Base-by-base conservation (phyloP, 2,329 filamentous ascomycete genomes). In the Colletotrichum cordylinicola region DNA sequence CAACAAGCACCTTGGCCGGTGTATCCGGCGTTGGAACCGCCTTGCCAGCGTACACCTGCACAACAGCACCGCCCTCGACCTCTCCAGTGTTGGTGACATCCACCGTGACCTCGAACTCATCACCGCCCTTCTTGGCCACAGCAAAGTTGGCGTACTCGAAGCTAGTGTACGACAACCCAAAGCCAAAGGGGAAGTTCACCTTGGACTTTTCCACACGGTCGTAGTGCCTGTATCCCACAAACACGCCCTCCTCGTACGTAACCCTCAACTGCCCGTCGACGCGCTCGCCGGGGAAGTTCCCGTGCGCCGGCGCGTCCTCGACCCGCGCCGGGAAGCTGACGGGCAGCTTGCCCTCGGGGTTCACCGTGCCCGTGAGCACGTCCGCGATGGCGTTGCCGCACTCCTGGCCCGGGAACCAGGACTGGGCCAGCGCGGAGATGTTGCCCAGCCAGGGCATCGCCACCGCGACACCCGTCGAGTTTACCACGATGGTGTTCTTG, bases 331-430 rank as follows among this genome's bases (percentile, higher is more conserved):
- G 93, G 84, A 93, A 94, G 1, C 88, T 92, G 43, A 93, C 86
- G 0, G 92, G 91, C 2, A 94, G 85, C 79, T 93, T 93, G 2
- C 91, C 93, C 75, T 90, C 91, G 2, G 93, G 93, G 78, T 92
- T 94, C 68, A 91, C 87, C 60, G 90, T 87, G 62, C 93, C 93
- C 66, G 92, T 91, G 18, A 94, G 85, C 3, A 94, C 90, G 79
- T 94, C 92, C 6, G 91, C 92, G 75, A 94, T 91, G 2, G 91
- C 91, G 79, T 94, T 93, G 4, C 93, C 93, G 48, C 90, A 90
- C 83, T 94, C 93, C 79, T 94, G 92, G 7, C 93, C 93, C 72
- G 92, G 91, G 80, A 93, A 94, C 92, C 92, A 94, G n/a, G 90
- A 88, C 80, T 90, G 92, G 6, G 93, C 79, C 52, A 94, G 89